Conservation (phyloP, 192 early-diverging fungal genomes). For the Glomus cerebriforme region DNA sequence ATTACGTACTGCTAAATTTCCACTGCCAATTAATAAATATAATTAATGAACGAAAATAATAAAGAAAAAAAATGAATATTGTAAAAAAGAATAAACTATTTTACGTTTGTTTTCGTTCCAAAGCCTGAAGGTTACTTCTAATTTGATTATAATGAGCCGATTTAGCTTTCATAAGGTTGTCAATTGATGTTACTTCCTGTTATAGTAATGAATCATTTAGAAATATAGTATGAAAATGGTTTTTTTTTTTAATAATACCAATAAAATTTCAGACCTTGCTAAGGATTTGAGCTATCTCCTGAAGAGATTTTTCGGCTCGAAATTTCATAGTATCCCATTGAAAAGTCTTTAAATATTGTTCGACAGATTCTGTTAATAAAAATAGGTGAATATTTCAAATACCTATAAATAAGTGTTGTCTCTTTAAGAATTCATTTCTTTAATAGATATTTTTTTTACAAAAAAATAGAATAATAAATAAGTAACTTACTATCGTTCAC, state of each 20-base stretch:
- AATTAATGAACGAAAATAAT: background rate
- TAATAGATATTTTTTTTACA: background rate
- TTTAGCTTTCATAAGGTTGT: slow-evolving; percentile 89
- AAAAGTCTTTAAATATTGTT: slow-evolving; percentile 84
- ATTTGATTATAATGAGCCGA: slow-evolving; percentile 82
- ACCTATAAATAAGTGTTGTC: background rate
- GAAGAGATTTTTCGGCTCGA: slow-evolving; percentile 87
- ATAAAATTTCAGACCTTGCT: slow-evolving; percentile 58
- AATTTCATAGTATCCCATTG: slow-evolving; percentile 98
- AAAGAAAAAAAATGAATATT: background rate
- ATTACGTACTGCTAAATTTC: slow-evolving; percentile 87
- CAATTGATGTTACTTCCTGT: slow-evolving; percentile 86
- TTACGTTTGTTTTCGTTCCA: slow-evolving; percentile 85
- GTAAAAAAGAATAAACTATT: background rate
- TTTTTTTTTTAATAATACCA: slow-evolving; percentile 4
- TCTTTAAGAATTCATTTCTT: background rate
- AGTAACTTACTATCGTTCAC: slow-evolving; percentile 80
- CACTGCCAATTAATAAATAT: slow-evolving; percentile 48
- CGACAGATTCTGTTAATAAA: slow-evolving; percentile 70
- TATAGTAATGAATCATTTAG: background rate
- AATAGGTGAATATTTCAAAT: slow-evolving; percentile 18
- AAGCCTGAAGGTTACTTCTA: slow-evolving; percentile 76
- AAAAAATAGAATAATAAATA: background rate
- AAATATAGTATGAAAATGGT: background rate
- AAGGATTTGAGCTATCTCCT: slow-evolving; percentile 80